phyloP scores from a whole-genome alignment of 2,329 filamentous ascomycete genomes.

The Fusarium continuum region DNA sequence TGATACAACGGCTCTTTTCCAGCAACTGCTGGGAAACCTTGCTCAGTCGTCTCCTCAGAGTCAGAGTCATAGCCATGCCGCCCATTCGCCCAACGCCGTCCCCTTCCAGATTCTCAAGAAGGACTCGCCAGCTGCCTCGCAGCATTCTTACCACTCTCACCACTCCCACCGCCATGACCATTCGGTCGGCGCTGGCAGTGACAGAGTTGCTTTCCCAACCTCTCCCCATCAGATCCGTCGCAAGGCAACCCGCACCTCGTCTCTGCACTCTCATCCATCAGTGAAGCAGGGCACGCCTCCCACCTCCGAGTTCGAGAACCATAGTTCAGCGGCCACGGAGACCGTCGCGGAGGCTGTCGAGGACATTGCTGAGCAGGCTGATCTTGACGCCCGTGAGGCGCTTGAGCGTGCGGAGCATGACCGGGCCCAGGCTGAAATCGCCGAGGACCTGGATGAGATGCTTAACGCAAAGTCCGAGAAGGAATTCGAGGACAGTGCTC shows the following conservation, averaged over 20 bases:
- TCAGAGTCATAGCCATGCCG: constrained; percentile 49
- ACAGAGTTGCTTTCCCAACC: constrained; percentile 56
- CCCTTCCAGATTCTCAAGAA: constrained; percentile 63
- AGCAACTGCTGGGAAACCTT: constrained; percentile 51
- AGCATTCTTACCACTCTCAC: constrained; percentile 51
- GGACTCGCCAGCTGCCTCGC: constrained; percentile 53
- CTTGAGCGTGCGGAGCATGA: constrained; percentile 65
- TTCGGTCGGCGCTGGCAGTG: constrained; percentile 49
- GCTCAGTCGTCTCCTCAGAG: constrained; percentile 54
- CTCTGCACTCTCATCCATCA: constrained; percentile 44
- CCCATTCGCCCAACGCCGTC: constrained; percentile 41
- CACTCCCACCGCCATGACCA: constrained; percentile 51
- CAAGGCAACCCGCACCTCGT: constrained; percentile 50
- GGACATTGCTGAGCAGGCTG: constrained; percentile 66
- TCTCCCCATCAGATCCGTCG: constrained; percentile 56
- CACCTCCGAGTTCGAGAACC: constrained; percentile 45
- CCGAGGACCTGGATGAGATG: constrained; percentile 58
- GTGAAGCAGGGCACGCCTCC: constrained; percentile 45
- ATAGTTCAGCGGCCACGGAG: constrained; percentile 62
- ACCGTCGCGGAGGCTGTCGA: constrained; percentile 76
- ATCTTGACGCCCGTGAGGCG: constrained; percentile 70
- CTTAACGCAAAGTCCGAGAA: constrained; percentile 61
- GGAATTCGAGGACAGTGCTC: constrained; percentile 61
- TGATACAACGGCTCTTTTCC: constrained; percentile 50
- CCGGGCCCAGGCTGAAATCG: constrained; percentile 58